Evolutionary conservation across 139 green algal genomes (phyloP).

Genomic region (Chlorella sorokiniana): DNA sequence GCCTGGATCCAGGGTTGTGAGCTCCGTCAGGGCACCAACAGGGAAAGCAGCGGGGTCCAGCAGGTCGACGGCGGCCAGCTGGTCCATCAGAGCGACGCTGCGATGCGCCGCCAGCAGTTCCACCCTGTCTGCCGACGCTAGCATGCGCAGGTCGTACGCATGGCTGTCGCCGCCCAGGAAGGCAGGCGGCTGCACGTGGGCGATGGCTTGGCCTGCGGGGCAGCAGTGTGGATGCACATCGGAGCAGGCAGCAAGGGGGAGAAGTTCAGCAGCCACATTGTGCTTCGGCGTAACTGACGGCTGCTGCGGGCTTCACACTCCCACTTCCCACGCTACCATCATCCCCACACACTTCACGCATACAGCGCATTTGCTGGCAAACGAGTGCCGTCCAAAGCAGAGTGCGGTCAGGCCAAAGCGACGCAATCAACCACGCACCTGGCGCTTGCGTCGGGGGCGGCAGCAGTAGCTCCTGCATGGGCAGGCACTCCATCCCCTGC

Average conservation of each 20-base stretch:
- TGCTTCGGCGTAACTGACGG: too few species aligned
- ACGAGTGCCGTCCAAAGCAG: too few species aligned
- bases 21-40: neutral
- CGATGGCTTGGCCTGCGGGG: neutral
- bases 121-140: neutral
- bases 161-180: neutral
- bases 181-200: neutral
- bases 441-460: neutral
- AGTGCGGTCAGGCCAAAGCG: too few species aligned
- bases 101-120: neutral
- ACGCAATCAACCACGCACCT: too few species aligned
- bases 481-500: constrained; percentile 46
- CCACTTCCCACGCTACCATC: too few species aligned
- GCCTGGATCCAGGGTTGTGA: constrained; percentile 1
- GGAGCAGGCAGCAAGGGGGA: too few species aligned
- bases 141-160: neutral
- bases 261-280: too few species aligned
- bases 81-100: neutral
- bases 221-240: too few species aligned
- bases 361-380: too few species aligned
- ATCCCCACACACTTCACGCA: too few species aligned
- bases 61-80: neutral
- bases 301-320: too few species aligned
- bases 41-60: neutral
- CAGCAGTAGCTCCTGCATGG: constrained; percentile 39